Percentiles rank a stretch among this genome's conserved stretches.
phyloP scores from a whole-genome alignment of 208 protist genomes.

The Crithidia brevicula region DNA sequence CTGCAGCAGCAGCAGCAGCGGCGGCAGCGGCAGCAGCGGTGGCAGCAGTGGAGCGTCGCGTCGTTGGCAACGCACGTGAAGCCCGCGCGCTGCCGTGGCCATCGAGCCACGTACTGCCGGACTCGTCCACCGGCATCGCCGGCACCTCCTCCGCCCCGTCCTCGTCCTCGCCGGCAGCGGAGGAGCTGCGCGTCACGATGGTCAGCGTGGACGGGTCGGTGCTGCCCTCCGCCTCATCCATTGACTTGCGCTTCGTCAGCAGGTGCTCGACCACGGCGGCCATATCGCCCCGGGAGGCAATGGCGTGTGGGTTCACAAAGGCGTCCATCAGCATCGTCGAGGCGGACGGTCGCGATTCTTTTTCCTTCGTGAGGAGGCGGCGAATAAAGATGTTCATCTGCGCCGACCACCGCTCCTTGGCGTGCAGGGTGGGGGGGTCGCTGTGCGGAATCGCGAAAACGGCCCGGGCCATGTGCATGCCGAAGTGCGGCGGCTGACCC shows the following conservation, averaged over 20 bases:
- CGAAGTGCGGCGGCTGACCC: slow-evolving; percentile 88
- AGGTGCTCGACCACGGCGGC: slow-evolving; percentile 63
- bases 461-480: slow-evolving; percentile 82
- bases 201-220: slow-evolving; percentile 32
- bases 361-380: slow-evolving; percentile 81
- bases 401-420: slow-evolving; percentile 88
- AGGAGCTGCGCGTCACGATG: slow-evolving; percentile 33
- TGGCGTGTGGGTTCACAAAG: slow-evolving; percentile 64
- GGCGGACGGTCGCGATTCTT: slow-evolving; percentile 69
- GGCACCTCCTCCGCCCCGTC: slow-evolving; percentile 22
- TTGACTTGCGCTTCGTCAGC: slow-evolving; percentile 44
- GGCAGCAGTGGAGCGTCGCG: slow-evolving; percentile 3
- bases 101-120: slow-evolving; percentile 23
- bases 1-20: slow-evolving; percentile 18
- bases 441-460: slow-evolving; percentile 80
- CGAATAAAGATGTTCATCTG: slow-evolving; percentile 87
- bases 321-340: slow-evolving; percentile 81
- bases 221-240: slow-evolving; percentile 29
- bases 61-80: slow-evolving; percentile 6
- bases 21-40: slow-evolving; percentile 8
- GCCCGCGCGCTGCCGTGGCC: slow-evolving; percentile 11
- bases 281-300: slow-evolving; percentile 71
- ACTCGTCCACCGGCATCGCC: slow-evolving; percentile 24
- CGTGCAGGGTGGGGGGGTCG: slow-evolving; percentile 75
- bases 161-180: slow-evolving; percentile 21